Percentiles rank a stretch among this genome's conserved stretches.
These are phyloP conservation scores for Dimocarpus longan DNA, from an alignment of 345 rosid species.

Conservation along the genomic window DNA sequence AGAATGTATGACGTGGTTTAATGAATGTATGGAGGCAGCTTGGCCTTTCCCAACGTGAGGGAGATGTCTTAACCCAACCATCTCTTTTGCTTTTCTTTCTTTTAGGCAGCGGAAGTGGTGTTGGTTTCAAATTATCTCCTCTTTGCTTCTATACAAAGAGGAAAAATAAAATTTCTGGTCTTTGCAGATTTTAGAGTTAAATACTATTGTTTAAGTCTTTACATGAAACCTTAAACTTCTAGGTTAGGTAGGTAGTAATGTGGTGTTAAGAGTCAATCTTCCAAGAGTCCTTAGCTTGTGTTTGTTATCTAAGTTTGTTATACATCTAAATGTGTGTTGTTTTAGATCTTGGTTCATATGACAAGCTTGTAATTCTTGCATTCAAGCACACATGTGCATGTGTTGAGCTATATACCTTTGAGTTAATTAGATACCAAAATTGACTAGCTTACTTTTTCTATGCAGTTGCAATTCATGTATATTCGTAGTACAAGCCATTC, in stretches of 20 bases:
- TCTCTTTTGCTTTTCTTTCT: neutral
- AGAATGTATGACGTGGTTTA: neutral
- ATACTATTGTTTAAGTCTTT: too few species aligned
- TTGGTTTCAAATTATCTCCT: neutral
- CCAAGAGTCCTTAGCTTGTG: neutral
- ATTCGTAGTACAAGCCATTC: neutral
- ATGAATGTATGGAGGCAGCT: conserved; percentile 2
- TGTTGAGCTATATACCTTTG: neutral
- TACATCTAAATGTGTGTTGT: neutral
- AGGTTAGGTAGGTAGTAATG: neutral
- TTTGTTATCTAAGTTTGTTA: neutral
- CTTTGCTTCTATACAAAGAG: neutral
- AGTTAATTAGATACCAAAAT: neutral
- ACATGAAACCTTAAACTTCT: neutral
- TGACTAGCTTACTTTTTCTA: neutral
- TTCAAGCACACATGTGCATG: neutral
- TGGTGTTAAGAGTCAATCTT: neutral
- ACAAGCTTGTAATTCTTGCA: neutral
- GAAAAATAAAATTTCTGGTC: neutral
- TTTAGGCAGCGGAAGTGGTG: neutral
- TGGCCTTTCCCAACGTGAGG: neutral
- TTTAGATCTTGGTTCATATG: neutral
- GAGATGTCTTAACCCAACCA: neutral
- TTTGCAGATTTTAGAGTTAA: neutral
- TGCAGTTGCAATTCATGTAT: neutral